Percentiles rank a stretch among this genome's conserved stretches.
Evolutionary conservation across 73 alveolate species (phyloP).

Genomic region (Paramecium sexaurelia): DNA sequence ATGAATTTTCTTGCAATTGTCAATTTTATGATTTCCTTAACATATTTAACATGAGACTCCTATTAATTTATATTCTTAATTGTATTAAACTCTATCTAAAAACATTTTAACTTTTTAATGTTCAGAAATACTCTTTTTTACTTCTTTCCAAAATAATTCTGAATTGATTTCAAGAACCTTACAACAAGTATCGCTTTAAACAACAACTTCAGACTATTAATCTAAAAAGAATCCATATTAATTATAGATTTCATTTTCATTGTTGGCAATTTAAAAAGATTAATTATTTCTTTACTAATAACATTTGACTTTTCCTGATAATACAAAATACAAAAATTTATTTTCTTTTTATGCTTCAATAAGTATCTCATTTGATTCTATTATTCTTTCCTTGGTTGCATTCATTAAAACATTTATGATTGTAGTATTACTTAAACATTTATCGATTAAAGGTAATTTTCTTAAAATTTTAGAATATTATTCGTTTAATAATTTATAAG

Average conservation of each 20-base stretch:
- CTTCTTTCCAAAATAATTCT: not conserved
- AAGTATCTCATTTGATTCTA: not conserved
- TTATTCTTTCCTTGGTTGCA: not conserved
- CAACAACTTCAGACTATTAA: not conserved
- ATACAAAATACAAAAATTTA: not conserved
- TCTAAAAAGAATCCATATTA: not conserved
- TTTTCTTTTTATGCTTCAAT: not conserved
- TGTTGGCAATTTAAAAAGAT: not conserved
- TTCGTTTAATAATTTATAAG: not conserved
- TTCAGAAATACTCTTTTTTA: not conserved
- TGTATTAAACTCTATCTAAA: slow-evolving; percentile 11
- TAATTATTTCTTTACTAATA: not conserved
- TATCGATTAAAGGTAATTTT: not conserved
- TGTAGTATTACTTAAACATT: not conserved
- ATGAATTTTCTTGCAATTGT: not conserved
- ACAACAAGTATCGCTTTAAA: not conserved
- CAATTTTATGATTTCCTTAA: not conserved
- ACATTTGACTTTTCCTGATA: not conserved
- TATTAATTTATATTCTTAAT: not conserved
- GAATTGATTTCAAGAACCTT: not conserved
- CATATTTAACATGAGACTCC: not conserved
- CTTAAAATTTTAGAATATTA: not conserved
- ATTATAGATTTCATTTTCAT: slow-evolving; percentile 1
- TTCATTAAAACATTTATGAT: not conserved
- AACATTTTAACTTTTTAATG: not conserved